Evolutionary conservation across 108 stramenopile genomes (phyloP).

Genomic region (Cyclotella sp.): DNA sequence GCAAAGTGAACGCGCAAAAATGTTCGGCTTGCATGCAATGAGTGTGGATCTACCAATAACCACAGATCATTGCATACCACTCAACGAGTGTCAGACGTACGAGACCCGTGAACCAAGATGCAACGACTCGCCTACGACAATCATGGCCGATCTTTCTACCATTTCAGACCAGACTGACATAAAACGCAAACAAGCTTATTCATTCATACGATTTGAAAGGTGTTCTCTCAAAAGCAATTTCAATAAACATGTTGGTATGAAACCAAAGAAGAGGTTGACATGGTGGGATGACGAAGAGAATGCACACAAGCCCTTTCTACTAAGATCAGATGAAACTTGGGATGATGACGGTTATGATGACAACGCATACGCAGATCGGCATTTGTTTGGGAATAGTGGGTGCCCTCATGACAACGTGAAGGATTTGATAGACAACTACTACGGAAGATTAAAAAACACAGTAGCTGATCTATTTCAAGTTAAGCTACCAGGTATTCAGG

Average conservation of each 20-base stretch:
- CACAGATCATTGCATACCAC: not conserved
- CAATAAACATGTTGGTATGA: constrained; percentile 2
- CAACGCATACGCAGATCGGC: not conserved
- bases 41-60: not conserved
- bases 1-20: constrained; percentile 27
- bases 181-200: constrained; percentile 14
- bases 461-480: constrained; percentile 9
- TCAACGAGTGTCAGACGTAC: not conserved
- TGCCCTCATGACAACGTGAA: constrained; percentile 17
- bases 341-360: not conserved
- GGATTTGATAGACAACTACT: constrained; percentile 20
- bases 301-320: constrained; percentile 25
- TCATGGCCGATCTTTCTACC: constrained; percentile 5
- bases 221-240: constrained; percentile 24
- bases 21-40: not conserved
- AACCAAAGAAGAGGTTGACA: constrained; percentile 39
- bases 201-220: constrained; percentile 23
- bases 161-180: not conserved
- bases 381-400: constrained; percentile 17
- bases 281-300: constrained; percentile 52
- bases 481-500: not conserved
- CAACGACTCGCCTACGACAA: constrained; percentile 17
- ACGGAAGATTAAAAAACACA: constrained; percentile 8
- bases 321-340: constrained; percentile 26
- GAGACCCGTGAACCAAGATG: not conserved